phyloP scores from a whole-genome alignment of 2,329 filamentous ascomycete species.

The Colletotrichum lini region DNA sequence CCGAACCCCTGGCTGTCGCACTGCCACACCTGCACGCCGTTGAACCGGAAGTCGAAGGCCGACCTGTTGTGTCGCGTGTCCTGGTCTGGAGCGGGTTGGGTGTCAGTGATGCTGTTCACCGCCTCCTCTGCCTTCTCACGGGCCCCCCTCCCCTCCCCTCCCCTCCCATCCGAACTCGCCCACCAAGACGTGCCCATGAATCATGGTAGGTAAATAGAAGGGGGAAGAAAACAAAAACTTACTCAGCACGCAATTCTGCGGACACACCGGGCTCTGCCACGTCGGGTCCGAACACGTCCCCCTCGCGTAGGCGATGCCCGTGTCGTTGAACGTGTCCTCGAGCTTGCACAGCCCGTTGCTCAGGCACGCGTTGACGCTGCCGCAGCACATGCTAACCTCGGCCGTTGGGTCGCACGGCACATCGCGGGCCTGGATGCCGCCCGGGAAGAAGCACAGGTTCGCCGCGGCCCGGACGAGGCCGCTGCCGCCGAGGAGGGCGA shows the following conservation, averaged over 20 bases:
- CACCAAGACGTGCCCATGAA: neutral
- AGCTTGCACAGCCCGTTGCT: slow-evolving; percentile 40
- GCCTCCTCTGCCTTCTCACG: neutral
- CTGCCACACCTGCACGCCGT: slow-evolving; percentile 40
- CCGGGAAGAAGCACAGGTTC: slow-evolving; percentile 39
- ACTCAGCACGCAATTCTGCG: slow-evolving; percentile 35
- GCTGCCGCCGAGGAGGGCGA: slow-evolving; percentile 25
- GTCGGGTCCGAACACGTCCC: slow-evolving; percentile 38
- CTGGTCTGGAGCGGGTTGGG: slow-evolving; percentile 14
- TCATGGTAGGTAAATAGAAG: no score
- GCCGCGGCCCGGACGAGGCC: slow-evolving; percentile 21
- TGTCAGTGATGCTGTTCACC: neutral
- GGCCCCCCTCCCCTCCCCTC: no score
- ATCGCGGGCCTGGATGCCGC: slow-evolving; percentile 35
- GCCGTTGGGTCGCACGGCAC: slow-evolving; percentile 39
- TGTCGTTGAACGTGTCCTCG: slow-evolving; percentile 31
- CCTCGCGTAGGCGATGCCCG: slow-evolving; percentile 37
- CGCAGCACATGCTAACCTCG: slow-evolving; percentile 41
- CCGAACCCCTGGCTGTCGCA: slow-evolving; percentile 32
- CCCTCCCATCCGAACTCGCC: neutral
- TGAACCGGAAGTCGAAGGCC: slow-evolving; percentile 36
- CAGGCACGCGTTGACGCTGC: slow-evolving; percentile 33
- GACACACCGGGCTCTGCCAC: slow-evolving; percentile 38
- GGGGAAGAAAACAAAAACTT: neutral
- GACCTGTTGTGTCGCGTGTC: slow-evolving; percentile 29